Evolutionary conservation across 78 protist genomes (phyloP), one percentile per base, ranked within the genome.

Genomic region (Bodo saltans): DNA sequence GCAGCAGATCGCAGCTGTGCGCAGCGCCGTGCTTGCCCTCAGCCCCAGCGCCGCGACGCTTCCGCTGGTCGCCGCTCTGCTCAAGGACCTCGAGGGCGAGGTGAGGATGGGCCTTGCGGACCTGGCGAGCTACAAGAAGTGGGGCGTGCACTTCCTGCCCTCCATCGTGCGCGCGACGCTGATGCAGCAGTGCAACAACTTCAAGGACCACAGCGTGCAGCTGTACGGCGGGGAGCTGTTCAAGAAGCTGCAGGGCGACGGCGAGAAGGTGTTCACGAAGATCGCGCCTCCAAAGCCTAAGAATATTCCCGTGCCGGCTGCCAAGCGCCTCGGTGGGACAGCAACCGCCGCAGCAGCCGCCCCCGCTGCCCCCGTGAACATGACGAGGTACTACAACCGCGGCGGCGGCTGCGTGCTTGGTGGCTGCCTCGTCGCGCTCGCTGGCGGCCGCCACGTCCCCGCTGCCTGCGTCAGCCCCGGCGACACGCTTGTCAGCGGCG

Each of bases 151-250:
- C 78, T 91, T 83, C 83, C 84, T 91, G 40, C 92, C 89, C 33
- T 84, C 92, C 29, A 83, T 91, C 37, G 37, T 34, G 42, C 28
- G 75, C 32, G 90, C 94, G 3, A 93, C 89, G 30, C 53, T 23
- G 33, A 89, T 52, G 39, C 93, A 89, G 74, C 84, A 80, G 68
- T 89, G 94, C 73, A 89, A 82, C 70, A 91, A 91, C 69, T 91
- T 91, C 79, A 91, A 86, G 70, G 94, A 91, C 78, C 91, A 88
- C 25, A 91, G 94, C 42, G 92, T 91, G 42, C 94, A 91, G 70
- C 60, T 42, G 40, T 89, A 89, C 34, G 92, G 92, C 2, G 89
- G 91, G 33, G 21, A 89, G 28, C 35, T 41, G 68, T 90, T 90
- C 75, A 40, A 17, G 30, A 8, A 83, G n/a, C 67, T 89, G 67